Evolutionary conservation across 768 basidiomycete species (phyloP), one percentile per base, ranked within the genome.

Genomic region (Hydnomerulius pinastri): DNA sequence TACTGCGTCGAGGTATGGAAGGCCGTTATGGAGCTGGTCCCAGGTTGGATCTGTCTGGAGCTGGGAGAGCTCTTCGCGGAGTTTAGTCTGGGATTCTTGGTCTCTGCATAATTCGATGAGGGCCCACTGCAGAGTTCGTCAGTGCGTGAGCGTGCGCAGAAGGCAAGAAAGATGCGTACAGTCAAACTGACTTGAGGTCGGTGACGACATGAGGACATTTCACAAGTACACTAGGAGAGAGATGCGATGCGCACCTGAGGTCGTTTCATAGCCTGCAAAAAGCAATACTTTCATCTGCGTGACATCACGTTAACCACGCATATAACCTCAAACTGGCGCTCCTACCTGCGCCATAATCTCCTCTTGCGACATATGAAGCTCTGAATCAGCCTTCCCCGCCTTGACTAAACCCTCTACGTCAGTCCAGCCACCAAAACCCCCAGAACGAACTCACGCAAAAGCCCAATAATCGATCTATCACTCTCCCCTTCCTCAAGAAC

Each of bases 1-100:
- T 17, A 74, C 64, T 7, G 72, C 74, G 46, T 78, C 74, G 25
- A 78, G 67, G 50, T 70, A 73, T n/a, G 74, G 76, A 23, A 74
- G 54, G 44, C 30, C 64, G 51, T 55, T 60, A 4, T 52, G 62
- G 23, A 78, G 66, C 57, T 73, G 64, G 36, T 76, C 72, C 67
- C 69, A 77, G 3, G 69, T 68, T n/a, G 70, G 69, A 42, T 75
- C 73, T 5, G 51, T 43, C 36, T 30, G 43, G 42, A 64, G 60
- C 33, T 61, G 40, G n/a, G 50, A 41, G 20, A 69, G 59, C 48
- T 69, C 68, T 25, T 62, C 60, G 38, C 67, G 59, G 15, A 70
- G 52, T 27, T 54, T 59, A 15, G 35, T 50, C 47, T 70, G 68
- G 23, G 48, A 52, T 35, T 70, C 61, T 2, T 53, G 59, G 32